These are phyloP conservation scores for Collybia sordida DNA, from an alignment of 768 basidiomycete species.

Conservation along the genomic window DNA sequence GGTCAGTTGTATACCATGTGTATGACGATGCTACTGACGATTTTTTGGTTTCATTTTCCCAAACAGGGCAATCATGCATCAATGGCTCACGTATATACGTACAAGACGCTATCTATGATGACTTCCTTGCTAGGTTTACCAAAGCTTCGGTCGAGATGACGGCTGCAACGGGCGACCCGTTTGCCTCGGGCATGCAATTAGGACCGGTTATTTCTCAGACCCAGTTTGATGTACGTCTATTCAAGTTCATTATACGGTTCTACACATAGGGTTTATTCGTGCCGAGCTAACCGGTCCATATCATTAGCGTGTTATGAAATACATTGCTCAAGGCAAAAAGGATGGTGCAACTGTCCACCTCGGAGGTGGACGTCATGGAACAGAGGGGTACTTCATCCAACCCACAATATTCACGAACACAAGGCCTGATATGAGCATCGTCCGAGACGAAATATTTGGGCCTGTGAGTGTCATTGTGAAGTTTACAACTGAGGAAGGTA, in stretches of 20 bases:
- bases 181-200: slow-evolving; percentile 51
- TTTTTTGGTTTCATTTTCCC: too few relatives aligned
- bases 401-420: slow-evolving; percentile 71
- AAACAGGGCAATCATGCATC: slow-evolving; percentile 64
- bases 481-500: slow-evolving; percentile 50
- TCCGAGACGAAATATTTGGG: slow-evolving; percentile 65
- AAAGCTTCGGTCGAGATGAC: slow-evolving; percentile 46
- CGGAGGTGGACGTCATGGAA: slow-evolving; percentile 53
- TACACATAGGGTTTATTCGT: too few relatives aligned
- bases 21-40: not conserved
- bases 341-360: slow-evolving; percentile 58
- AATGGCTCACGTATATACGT: slow-evolving; percentile 85
- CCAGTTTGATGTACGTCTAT: slow-evolving; percentile 61
- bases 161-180: slow-evolving; percentile 60
- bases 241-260: too few relatives aligned
- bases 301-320: slow-evolving; percentile 59
- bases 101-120: slow-evolving; percentile 75
- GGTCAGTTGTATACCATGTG: not conserved
- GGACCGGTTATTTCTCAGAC: slow-evolving; percentile 72
- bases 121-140: slow-evolving; percentile 63
- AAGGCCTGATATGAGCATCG: slow-evolving; percentile 59
- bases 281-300: too few relatives aligned
- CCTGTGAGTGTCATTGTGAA: slow-evolving; percentile 67
- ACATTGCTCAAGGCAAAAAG: slow-evolving; percentile 66
- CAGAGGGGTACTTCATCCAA: slow-evolving; percentile 47